Evolutionary conservation across 345 rosid genomes (phyloP), one percentile per base, ranked within the genome.

Genomic region (Eucalyptus pauciflora): DNA sequence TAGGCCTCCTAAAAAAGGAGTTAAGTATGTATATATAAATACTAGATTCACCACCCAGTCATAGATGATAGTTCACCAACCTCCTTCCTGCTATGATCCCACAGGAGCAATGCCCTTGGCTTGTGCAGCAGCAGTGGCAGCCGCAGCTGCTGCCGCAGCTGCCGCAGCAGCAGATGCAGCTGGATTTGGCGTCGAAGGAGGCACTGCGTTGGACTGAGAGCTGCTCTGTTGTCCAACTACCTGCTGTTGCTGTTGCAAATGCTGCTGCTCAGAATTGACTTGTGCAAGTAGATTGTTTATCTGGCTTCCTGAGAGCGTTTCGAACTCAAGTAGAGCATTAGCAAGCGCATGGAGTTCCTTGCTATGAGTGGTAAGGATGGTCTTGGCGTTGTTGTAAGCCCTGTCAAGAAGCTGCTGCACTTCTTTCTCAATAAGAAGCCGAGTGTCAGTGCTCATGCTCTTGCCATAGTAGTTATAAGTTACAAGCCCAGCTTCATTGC

Each of bases 381-480:
- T 93, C 90, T 96, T 96, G 9, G 99, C 99, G 46, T 98, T 98
- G 92, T 95, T 93, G 89, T 96, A 97, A 86, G 99, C 99, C 92
- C 92, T 94, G 80, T 97, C 99, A 88, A 97, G 88, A 31, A 95
- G 91, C 79, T 76, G 20, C 90, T 90, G 96, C 92, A 98, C 99
- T 91, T 98, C 99, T 37, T 96, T 93, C 93, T 98, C 99, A 16
- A 98, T 95, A 86, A 97, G 96, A 89, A 96, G 97, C 92, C 99
- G 95, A 18, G 99, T 97, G 91, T 96, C 99, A 1, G 97, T 97
- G 93, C 99, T 98, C 99, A 98, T 96, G 92, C 99, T 98, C 92
- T 91, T 96, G n/a, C 99, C 99, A 62, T 96, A 94, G 41, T 97
- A 98, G 90, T 95, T 90, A 92, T 95, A 97, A 45, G 94, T 90